These are phyloP conservation scores for Agaricus bisporus DNA, from an alignment of 768 basidiomycete genomes.

Conservation along the genomic window DNA sequence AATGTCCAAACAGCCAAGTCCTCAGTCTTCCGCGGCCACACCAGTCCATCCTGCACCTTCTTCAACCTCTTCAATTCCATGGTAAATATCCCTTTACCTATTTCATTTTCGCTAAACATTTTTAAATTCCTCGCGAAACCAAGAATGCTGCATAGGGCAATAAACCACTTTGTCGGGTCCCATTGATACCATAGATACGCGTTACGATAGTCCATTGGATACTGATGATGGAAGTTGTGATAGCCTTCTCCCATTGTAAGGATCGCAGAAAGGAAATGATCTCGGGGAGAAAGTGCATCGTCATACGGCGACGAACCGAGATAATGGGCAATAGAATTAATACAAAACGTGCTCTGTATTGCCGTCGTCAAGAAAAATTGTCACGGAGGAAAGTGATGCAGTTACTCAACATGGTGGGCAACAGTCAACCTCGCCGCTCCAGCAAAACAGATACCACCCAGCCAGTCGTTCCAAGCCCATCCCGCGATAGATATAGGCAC, in stretches of 20 bases:
- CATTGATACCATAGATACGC: constrained; percentile 81
- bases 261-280: constrained; percentile 76
- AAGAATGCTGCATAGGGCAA: constrained; percentile 50
- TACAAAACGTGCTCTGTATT: constrained; percentile 74
- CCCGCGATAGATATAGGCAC: constrained; percentile 68
- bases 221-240: constrained; percentile 89
- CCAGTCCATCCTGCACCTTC: constrained; percentile 50
- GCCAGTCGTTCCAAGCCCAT: constrained; percentile 67
- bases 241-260: constrained; percentile 86
- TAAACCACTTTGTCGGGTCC: constrained; percentile 96
- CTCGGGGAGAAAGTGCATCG: constrained; percentile 70
- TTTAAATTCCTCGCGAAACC: constrained; percentile 80
- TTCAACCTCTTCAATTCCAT: constrained; percentile 81
- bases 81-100: constrained; percentile 72
- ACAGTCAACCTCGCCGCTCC: constrained; percentile 66
- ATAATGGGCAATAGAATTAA: constrained; percentile 86
- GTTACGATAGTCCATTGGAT: constrained; percentile 83
- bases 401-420: constrained; percentile 66
- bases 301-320: constrained; percentile 79
- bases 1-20: constrained; percentile 74
- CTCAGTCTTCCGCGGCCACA: constrained; percentile 53
- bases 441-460: constrained; percentile 72
- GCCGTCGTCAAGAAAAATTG: constrained; percentile 5
- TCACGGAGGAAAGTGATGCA: constrained; percentile 7
- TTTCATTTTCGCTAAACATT: constrained; percentile 84